Evolutionary conservation across 2,329 filamentous ascomycete species (phyloP).

Genomic region (Verticillium klebahnii): DNA sequence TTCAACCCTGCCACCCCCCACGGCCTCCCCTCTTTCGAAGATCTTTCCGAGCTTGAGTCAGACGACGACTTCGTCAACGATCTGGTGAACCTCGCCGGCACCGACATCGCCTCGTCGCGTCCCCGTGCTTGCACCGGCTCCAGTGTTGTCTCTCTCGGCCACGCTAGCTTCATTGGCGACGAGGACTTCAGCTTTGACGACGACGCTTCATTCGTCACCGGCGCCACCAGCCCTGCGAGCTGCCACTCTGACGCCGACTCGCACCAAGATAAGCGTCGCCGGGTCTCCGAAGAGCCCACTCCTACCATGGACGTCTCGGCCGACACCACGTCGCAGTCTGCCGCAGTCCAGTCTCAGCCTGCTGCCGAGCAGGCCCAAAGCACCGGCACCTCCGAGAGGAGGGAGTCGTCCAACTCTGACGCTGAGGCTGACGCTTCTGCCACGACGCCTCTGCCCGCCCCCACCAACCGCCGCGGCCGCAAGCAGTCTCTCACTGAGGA

Average conservation of each 20-base stretch:
- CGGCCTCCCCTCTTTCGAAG: constrained; percentile 72
- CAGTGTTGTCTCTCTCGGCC: constrained; percentile 62
- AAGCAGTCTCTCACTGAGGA: constrained; percentile 98
- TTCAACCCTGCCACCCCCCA: constrained; percentile 46
- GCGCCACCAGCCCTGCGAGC: constrained; percentile 59
- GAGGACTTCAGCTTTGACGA: constrained; percentile 74
- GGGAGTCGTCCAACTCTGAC: constrained; percentile 38
- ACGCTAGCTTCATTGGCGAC: constrained; percentile 73
- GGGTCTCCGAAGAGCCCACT: constrained; percentile 35
- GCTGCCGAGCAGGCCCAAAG: constrained; percentile 28
- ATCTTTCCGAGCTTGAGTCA: constrained; percentile 83
- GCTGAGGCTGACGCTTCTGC: constrained; percentile 18
- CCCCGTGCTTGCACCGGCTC: constrained; percentile 64
- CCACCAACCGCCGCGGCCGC: constrained; percentile 85
- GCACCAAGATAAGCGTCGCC: constrained; percentile 54
- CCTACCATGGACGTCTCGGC: constrained; percentile 41
- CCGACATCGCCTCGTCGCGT: constrained; percentile 62
- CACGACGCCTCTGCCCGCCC: constrained; percentile 42
- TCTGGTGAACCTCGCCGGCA: constrained; percentile 15
- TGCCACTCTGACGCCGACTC: constrained; percentile 44
- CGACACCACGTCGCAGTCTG: constrained; percentile 32
- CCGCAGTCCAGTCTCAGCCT: constrained; percentile 18
- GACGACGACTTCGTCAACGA: constrained; percentile 16
- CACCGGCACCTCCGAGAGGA: constrained; percentile 25
- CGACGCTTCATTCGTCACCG: constrained; percentile 54